Evolutionary conservation across 2,329 filamentous ascomycete species (phyloP).

Genomic region (Parastagonospora nodorum): DNA sequence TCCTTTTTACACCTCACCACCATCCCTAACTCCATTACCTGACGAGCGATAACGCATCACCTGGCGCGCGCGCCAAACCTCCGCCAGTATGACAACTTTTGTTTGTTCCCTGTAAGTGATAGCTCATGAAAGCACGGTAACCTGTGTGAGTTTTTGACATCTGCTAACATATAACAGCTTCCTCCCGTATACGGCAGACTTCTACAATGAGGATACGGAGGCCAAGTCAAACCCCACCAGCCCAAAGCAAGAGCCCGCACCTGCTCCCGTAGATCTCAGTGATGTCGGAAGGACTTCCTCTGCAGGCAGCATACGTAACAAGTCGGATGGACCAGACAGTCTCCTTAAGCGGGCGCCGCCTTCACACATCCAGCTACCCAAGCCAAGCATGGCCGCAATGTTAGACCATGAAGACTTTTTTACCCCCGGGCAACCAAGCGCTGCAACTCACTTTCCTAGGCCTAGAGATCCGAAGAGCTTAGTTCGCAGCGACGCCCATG

Average conservation of each 20-base stretch:
- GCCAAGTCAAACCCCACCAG: slow-evolving; percentile 45
- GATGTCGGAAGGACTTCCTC: slow-evolving; percentile 58
- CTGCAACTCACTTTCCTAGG: slow-evolving; percentile 60
- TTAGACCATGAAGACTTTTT: slow-evolving; percentile 53
- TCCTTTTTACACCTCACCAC: background rate
- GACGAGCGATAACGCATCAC: slow-evolving; percentile 2
- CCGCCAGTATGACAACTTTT: slow-evolving; percentile 61
- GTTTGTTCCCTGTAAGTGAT: slow-evolving; percentile 63
- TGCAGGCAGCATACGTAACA: slow-evolving; percentile 21
- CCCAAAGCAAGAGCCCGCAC: slow-evolving; percentile 13
- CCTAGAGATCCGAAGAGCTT: slow-evolving; percentile 57
- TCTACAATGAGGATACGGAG: slow-evolving; percentile 56
- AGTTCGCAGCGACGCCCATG: slow-evolving; percentile 74
- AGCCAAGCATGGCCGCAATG: slow-evolving; percentile 47
- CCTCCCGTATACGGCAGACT: slow-evolving; percentile 89
- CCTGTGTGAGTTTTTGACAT: background rate
- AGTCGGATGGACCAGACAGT: slow-evolving; percentile 42
- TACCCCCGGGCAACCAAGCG: slow-evolving; percentile 47
- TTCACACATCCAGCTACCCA: slow-evolving; percentile 38
- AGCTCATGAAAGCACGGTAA: background rate
- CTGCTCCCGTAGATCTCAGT: slow-evolving; percentile 28
- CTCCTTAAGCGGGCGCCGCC: slow-evolving; percentile 45
- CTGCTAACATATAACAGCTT: slow-evolving; percentile 65
- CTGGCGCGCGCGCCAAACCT: slow-evolving; percentile 8
- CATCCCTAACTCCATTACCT: slow-evolving; percentile 9